A percentile compares a stretch with the other conserved stretches of the same genome.
These are phyloP conservation scores for Trametes villosa DNA, from an alignment of 768 basidiomycete species.

Conservation along the genomic window DNA sequence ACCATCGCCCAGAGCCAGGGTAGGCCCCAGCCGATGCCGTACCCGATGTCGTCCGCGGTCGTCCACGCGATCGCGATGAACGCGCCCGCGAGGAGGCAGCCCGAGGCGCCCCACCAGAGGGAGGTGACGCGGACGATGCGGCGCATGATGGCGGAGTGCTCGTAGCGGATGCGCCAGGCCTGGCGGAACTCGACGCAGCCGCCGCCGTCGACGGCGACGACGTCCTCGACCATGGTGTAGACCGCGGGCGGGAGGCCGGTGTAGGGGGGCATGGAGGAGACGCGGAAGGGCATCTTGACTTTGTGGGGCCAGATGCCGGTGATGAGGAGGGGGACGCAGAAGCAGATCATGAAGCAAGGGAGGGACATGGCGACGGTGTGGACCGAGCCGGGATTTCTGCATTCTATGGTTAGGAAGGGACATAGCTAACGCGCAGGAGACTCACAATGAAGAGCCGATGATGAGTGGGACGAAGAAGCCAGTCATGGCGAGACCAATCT, in stretches of 20 bases:
- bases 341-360: slow-evolving; percentile 34
- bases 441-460: slow-evolving; percentile 37
- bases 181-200: slow-evolving; percentile 38
- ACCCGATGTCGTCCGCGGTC: slow-evolving; percentile 31
- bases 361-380: slow-evolving; percentile 36
- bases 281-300: slow-evolving; percentile 34
- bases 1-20: slow-evolving; percentile 38
- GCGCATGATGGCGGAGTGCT: slow-evolving; percentile 34
- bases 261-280: slow-evolving; percentile 34
- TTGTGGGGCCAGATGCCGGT: slow-evolving; percentile 32
- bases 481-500: slow-evolving; percentile 30
- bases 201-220: slow-evolving; percentile 39
- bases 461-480: slow-evolving; percentile 36
- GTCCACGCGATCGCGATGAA: slow-evolving; percentile 34
- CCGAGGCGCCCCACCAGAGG: slow-evolving; percentile 32
- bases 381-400: slow-evolving; percentile 30
- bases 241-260: slow-evolving; percentile 35
- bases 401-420: not conserved
- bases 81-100: slow-evolving; percentile 25
- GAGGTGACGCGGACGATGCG: slow-evolving; percentile 30
- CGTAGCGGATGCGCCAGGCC: slow-evolving; percentile 38
- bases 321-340: slow-evolving; percentile 34
- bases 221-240: slow-evolving; percentile 37
- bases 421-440: not conserved
- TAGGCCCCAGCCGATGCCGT: slow-evolving; percentile 35